Evolutionary conservation across 441 rosid species (phyloP).

Genomic region (Populus hybrid): DNA sequence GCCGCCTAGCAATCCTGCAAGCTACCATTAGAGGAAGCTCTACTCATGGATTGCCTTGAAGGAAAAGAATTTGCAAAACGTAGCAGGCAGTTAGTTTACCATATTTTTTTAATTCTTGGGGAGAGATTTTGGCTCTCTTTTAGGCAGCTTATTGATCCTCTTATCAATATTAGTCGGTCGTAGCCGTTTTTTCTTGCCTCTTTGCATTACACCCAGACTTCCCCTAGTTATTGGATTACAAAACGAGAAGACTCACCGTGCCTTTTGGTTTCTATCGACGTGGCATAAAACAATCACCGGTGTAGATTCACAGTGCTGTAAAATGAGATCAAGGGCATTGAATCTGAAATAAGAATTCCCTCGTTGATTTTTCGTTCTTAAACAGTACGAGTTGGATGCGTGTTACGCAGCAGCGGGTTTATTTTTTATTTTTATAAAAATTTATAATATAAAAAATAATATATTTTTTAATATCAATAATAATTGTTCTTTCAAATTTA

Average conservation of each 20-base stretch:
- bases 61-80: background rate
- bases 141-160: conserved; percentile 13
- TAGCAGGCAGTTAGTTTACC: background rate
- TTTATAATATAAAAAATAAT: no score
- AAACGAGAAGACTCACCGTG: background rate
- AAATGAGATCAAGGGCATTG: background rate
- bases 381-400: background rate
- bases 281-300: background rate
- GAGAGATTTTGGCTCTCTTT: conserved; percentile 4
- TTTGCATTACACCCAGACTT: background rate
- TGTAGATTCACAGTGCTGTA: background rate
- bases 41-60: background rate
- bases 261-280: background rate
- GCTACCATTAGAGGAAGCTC: background rate
- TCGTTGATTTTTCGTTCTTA: no score
- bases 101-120: conserved; percentile 5
- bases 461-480: no score
- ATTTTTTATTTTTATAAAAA: no score
- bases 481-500: no score
- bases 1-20: background rate
- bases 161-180: background rate
- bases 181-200: background rate
- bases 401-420: no score
- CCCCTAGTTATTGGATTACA: background rate
- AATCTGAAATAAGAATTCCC: background rate